A percentile compares a stretch with the other conserved stretches of the same genome.
These are phyloP conservation scores for Onygenales sp. DNA, from an alignment of 2,329 filamentous ascomycete genomes.

Conservation along the genomic window DNA sequence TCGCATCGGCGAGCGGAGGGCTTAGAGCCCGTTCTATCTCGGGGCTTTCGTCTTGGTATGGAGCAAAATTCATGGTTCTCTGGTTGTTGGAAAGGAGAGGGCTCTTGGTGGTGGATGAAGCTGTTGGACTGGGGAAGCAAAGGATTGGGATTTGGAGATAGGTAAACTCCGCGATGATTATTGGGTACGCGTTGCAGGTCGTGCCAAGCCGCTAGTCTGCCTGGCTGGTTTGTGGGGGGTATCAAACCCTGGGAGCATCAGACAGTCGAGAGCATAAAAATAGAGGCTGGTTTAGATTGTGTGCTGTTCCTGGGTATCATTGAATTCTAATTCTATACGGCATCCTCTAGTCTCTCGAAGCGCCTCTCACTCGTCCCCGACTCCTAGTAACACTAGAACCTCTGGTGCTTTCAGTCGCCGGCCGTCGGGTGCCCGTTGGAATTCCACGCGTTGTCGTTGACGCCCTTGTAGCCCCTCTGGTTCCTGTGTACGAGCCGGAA, in stretches of 20 bases:
- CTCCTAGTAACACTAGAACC: constrained; percentile 27
- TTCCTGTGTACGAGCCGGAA: constrained; percentile 17
- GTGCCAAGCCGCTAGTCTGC: too few relatives aligned
- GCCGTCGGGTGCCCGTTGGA: constrained; percentile 22
- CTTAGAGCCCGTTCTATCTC: constrained; percentile 75
- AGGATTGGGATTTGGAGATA: too few relatives aligned
- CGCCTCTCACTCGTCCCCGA: constrained; percentile 20
- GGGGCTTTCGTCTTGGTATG: constrained; percentile 87
- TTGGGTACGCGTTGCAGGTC: too few relatives aligned
- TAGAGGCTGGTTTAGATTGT: not conserved
- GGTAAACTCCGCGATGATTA: too few relatives aligned
- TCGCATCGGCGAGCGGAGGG: constrained; percentile 46
- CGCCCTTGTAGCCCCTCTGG: constrained; percentile 12
- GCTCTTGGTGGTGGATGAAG: not conserved
- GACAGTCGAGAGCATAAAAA: not conserved
- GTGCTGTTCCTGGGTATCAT: not conserved
- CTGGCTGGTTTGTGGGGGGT: too few relatives aligned
- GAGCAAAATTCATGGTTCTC: constrained; percentile 76
- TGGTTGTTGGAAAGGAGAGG: not conserved
- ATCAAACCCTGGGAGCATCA: too few relatives aligned
- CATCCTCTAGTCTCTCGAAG: constrained; percentile 1
- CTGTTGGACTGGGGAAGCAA: too few relatives aligned
- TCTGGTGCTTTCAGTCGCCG: constrained; percentile 31
- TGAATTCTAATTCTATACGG: not conserved
- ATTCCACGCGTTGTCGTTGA: constrained; percentile 11